Conservation (phyloP, 2,329 filamentous ascomycete species). For the Ascosphaera apis region DNA sequence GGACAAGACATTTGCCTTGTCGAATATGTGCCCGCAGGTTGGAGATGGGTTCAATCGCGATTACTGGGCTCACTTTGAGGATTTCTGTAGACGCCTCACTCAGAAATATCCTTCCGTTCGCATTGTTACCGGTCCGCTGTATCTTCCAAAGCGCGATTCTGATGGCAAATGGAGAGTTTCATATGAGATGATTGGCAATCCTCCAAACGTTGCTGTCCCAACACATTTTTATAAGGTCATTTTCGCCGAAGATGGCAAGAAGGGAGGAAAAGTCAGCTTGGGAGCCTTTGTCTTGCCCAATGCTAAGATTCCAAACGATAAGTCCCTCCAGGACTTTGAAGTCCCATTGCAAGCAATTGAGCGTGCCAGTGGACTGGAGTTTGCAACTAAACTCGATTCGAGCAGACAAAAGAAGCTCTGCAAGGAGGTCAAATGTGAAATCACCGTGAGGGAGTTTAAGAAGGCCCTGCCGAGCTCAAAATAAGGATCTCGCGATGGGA, state of each 20-base stretch:
- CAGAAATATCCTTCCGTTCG: conserved; percentile 62
- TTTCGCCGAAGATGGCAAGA: conserved; percentile 64
- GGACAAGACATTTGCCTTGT: conserved; percentile 81
- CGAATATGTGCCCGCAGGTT: conserved; percentile 97
- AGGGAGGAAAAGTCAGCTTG: conserved; percentile 53
- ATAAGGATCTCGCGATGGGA: too few relatives aligned
- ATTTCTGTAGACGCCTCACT: conserved; percentile 76
- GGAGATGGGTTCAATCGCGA: conserved; percentile 96
- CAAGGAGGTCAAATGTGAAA: conserved; percentile 59
- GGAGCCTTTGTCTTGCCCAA: conserved; percentile 94
- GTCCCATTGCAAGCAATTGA: conserved; percentile 85
- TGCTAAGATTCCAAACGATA: conserved; percentile 64
- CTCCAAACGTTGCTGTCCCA: conserved; percentile 83
- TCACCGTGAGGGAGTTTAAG: conserved; percentile 60
- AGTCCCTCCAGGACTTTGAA: conserved; percentile 77
- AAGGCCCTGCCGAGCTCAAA: conserved; percentile 7
- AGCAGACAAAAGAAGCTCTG: conserved; percentile 59
- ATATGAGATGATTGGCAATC: conserved; percentile 88
- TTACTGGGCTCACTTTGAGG: conserved; percentile 98
- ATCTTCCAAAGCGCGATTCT: conserved; percentile 64
- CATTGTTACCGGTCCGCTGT: conserved; percentile 81
- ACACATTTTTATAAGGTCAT: conserved; percentile 99
- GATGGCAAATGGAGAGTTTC: conserved; percentile 91
- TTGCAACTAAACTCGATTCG: conserved; percentile 54
- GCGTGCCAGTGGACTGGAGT: conserved; percentile 76